phyloP scores from a whole-genome alignment of 805 yeast genomes.

The Metahyphopichia silvanorum region DNA sequence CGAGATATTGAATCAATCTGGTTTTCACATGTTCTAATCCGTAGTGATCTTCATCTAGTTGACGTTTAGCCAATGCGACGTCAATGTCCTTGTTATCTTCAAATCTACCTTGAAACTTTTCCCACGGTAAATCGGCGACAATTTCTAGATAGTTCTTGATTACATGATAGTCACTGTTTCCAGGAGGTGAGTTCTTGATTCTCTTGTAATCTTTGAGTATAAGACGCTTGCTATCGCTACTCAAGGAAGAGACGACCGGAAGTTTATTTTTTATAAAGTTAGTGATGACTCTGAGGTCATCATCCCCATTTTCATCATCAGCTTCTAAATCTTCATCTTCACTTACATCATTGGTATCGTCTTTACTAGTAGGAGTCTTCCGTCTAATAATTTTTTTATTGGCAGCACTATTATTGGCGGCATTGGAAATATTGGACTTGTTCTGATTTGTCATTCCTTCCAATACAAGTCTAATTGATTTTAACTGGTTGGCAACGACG shows the following conservation, averaged over 20 bases:
- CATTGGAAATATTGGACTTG: constrained; percentile 4
- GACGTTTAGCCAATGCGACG: constrained; percentile 37
- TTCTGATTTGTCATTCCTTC: constrained; percentile 41
- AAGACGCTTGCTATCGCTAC: constrained; percentile 38
- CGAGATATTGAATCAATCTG: constrained; percentile 73
- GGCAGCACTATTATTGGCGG: background rate
- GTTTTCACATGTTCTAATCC: constrained; percentile 51
- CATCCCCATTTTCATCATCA: constrained; percentile 47
- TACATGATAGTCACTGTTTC: constrained; percentile 62
- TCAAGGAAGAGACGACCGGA: constrained; percentile 30
- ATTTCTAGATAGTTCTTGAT: constrained; percentile 62
- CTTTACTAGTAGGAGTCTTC: constrained; percentile 4
- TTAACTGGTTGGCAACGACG: constrained; percentile 53
- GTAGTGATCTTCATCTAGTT: constrained; percentile 40
- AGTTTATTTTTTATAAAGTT: constrained; percentile 34
- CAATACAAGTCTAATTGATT: constrained; percentile 46
- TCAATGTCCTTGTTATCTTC: constrained; percentile 45
- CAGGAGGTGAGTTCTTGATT: constrained; percentile 51
- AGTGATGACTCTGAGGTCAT: constrained; percentile 35
- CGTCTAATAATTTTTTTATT: constrained; percentile 14
- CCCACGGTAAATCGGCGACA: constrained; percentile 66
- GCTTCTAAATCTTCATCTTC: constrained; percentile 19
- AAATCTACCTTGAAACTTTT: constrained; percentile 27
- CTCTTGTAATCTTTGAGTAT: constrained; percentile 52
- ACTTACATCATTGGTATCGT: constrained; percentile 5